Percentiles rank a stretch among this genome's conserved stretches.
Evolutionary conservation across 305 asterid species (phyloP).

Genomic region (Fraxinus angustifolia): DNA sequence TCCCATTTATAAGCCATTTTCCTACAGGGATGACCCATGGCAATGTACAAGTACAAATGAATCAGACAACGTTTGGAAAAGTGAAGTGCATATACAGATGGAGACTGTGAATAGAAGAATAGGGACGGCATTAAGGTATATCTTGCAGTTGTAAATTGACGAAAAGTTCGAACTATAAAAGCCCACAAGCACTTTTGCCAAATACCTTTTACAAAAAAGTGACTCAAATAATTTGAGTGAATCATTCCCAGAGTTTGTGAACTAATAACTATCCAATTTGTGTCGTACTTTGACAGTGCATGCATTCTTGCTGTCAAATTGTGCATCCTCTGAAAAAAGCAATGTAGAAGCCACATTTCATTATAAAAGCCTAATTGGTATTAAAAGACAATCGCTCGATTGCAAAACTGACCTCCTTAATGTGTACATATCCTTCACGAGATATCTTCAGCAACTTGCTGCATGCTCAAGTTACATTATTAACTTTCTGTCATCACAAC

Average conservation of each 20-base stretch:
- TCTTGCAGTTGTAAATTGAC: conserved; percentile 18
- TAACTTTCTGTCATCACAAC: neutral
- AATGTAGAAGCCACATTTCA: neutral
- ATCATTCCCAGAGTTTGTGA: neutral
- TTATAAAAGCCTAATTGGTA: neutral
- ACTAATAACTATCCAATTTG: neutral
- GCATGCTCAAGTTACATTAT: neutral
- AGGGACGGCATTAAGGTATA: neutral
- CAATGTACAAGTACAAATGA: conserved; percentile 18
- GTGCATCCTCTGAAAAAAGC: neutral
- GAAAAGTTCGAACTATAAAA: conserved; percentile 26
- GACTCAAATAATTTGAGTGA: conserved; percentile 1
- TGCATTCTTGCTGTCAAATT: conserved; percentile 18
- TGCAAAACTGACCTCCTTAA: neutral
- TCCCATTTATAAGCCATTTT: neutral
- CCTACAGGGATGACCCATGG: conserved; percentile 4
- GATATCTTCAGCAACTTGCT: neutral
- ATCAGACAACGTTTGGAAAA: conserved; percentile 24
- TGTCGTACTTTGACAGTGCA: neutral
- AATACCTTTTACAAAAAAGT: neutral
- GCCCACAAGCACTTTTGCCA: neutral
- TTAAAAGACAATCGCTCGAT: conserved; percentile 6
- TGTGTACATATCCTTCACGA: neutral
- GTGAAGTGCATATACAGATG: conserved; percentile 15
- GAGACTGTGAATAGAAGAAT: neutral